phyloP scores from a whole-genome alignment of 1,139 yeast genomes.

The Candida tropicalis region DNA sequence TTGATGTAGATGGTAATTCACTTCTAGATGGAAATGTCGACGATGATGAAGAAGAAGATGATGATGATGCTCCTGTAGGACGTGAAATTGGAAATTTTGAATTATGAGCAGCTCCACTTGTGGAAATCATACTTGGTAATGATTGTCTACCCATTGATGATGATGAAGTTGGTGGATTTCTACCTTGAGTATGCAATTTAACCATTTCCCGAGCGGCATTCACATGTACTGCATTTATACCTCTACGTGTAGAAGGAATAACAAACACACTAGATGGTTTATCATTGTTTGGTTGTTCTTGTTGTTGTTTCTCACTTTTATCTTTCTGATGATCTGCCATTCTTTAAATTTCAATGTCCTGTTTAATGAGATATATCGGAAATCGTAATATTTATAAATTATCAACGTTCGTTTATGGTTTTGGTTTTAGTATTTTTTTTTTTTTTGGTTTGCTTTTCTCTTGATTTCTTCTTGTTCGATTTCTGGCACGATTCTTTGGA shows the following conservation, averaged over 20 bases:
- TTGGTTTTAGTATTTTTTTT: too few relatives aligned
- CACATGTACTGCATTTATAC: conserved; percentile 60
- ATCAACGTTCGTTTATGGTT: too few relatives aligned
- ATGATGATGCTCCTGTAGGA: too few relatives aligned
- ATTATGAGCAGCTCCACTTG: too few relatives aligned
- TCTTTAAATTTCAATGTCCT: too few relatives aligned
- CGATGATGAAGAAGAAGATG: conserved; percentile 2
- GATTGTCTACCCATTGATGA: too few relatives aligned
- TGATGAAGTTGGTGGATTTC: conserved; percentile 31
- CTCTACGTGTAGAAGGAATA: conserved; percentile 19
- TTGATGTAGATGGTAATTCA: conserved; percentile 5
- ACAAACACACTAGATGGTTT: conserved; percentile 8
- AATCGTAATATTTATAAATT: too few relatives aligned
- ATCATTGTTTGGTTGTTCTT: neutral
- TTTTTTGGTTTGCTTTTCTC: too few relatives aligned
- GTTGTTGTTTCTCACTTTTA: neutral
- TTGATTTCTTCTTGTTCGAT: too few relatives aligned
- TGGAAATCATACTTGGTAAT: neutral
- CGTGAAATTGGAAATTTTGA: neutral
- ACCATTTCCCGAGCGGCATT: conserved; percentile 68
- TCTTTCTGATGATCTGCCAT: conserved; percentile 4
- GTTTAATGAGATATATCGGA: too few relatives aligned
- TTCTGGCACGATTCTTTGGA: too few relatives aligned
- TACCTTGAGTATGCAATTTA: conserved; percentile 39
- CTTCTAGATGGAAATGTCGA: neutral